Conservation (phyloP, 139 green algal species). For the Raphidocelis subcapitata region DNA sequence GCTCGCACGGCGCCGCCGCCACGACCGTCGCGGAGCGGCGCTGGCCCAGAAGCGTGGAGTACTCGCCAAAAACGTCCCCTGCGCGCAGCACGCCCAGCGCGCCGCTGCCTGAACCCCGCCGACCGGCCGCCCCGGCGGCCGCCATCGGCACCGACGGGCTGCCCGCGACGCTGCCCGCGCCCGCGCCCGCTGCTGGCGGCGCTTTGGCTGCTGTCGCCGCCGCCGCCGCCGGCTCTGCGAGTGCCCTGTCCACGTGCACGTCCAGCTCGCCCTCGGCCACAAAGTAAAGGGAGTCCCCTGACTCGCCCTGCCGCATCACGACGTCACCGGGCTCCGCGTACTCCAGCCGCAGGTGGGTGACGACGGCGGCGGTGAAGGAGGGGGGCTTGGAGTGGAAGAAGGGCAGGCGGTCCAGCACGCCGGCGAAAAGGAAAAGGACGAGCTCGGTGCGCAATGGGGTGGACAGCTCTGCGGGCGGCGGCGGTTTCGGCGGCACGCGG, state of each 20-base stretch:
- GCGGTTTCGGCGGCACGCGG: neutral
- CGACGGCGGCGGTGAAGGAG: slow-evolving; percentile 26
- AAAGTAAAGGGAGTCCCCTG: slow-evolving; percentile 19
- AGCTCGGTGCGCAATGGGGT: slow-evolving; percentile 26
- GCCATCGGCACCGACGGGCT: too few relatives aligned
- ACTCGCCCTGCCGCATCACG: slow-evolving; percentile 23
- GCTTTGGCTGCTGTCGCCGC: too few relatives aligned
- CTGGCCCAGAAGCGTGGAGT: too few relatives aligned
- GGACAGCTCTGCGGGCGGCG: slow-evolving; percentile 20
- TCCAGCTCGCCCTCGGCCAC: slow-evolving; percentile 22
- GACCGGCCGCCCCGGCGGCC: too few relatives aligned
- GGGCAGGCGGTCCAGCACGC: slow-evolving; percentile 22
- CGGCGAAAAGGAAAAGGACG: slow-evolving; percentile 29
- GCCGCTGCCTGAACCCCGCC: too few relatives aligned
- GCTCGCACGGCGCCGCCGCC: too few relatives aligned
- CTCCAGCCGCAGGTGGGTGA: slow-evolving; percentile 28
- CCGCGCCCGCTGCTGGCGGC: too few relatives aligned
- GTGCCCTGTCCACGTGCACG: slow-evolving; percentile 3
- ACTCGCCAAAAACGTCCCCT: too few relatives aligned
- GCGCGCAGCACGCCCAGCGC: too few relatives aligned
- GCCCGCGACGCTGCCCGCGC: too few relatives aligned
- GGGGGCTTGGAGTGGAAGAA: slow-evolving; percentile 33
- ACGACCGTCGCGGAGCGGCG: too few relatives aligned
- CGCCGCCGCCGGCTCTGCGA: too few relatives aligned
- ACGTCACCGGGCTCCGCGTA: slow-evolving; percentile 22